Conservation (phyloP, 768 basidiomycete species). For the Crassisporium funariophilum region DNA sequence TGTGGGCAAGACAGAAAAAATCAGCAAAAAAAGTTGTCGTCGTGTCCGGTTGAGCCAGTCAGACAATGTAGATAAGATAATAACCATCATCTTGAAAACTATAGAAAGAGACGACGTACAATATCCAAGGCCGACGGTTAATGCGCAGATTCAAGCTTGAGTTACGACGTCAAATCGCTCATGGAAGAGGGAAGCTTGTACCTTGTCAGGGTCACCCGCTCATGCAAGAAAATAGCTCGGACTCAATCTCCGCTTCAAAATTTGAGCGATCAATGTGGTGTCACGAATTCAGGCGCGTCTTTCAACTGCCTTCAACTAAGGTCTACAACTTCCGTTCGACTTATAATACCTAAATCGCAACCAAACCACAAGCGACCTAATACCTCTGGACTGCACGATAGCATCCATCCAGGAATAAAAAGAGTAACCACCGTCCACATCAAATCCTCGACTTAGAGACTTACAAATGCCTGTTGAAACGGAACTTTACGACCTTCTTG, state of each 20-base stretch:
- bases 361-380: not conserved
- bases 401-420: not conserved
- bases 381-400: not conserved
- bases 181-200: too few relatives aligned
- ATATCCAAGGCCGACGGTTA: constrained; percentile 16
- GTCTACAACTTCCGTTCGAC: too few relatives aligned
- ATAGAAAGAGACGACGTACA: constrained; percentile 7
- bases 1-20: constrained; percentile 14
- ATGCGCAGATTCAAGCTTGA: constrained; percentile 1
- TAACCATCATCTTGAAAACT: constrained; percentile 52
- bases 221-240: not conserved
- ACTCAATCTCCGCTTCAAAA: constrained; percentile 38
- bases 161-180: too few relatives aligned
- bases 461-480: constrained; percentile 69
- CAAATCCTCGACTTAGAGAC: not conserved
- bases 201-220: not conserved
- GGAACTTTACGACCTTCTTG: constrained; percentile 86
- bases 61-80: constrained; percentile 92
- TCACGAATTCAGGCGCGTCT: too few relatives aligned
- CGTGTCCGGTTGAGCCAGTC: constrained; percentile 55
- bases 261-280: constrained; percentile 11
- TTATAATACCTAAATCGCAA: not conserved
- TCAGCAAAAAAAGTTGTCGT: constrained; percentile 45
- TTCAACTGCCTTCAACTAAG: too few relatives aligned
- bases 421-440: not conserved